Conservation (phyloP, 176 grass and related monocot species). For the Eleusine indica region DNA sequence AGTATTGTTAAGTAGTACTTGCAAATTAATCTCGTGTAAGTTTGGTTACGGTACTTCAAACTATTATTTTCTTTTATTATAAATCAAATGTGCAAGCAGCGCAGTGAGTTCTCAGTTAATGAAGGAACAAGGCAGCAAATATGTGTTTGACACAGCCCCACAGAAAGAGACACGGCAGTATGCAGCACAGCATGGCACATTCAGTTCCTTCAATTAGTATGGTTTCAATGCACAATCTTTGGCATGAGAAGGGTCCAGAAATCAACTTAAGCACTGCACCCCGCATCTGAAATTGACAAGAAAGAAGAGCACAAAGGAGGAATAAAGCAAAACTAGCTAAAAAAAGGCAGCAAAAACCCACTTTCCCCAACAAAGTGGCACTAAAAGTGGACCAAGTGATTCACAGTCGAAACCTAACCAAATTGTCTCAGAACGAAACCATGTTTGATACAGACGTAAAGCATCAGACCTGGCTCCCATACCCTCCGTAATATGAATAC, state of each 20-base stretch:
- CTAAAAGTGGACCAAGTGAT: constrained; percentile 32
- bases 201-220: neutral
- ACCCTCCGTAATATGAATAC: constrained; percentile 15
- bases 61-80: neutral
- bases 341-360: constrained; percentile 29
- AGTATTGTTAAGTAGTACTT: neutral
- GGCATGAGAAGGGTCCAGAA: constrained; percentile 12
- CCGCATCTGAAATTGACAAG: constrained; percentile 34
- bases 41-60: neutral
- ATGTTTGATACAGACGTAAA: constrained; percentile 31
- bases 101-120: constrained; percentile 25
- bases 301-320: constrained; percentile 31
- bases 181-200: constrained; percentile 18
- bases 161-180: neutral
- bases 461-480: constrained; percentile 5
- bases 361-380: constrained; percentile 31
- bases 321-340: constrained; percentile 48
- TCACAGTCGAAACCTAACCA: constrained; percentile 49
- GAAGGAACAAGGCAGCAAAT: constrained; percentile 15
- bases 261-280: constrained; percentile 42
- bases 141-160: constrained; percentile 22
- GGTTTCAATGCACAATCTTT: constrained; percentile 17
- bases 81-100: constrained; percentile 7
- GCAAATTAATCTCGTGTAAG: neutral
- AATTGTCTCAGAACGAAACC: constrained; percentile 27